Percentiles rank a stretch among this genome's conserved stretches.
These are phyloP conservation scores for Beauveria rudraprayagi DNA, from an alignment of 2,329 filamentous ascomycete genomes.

Conservation along the genomic window DNA sequence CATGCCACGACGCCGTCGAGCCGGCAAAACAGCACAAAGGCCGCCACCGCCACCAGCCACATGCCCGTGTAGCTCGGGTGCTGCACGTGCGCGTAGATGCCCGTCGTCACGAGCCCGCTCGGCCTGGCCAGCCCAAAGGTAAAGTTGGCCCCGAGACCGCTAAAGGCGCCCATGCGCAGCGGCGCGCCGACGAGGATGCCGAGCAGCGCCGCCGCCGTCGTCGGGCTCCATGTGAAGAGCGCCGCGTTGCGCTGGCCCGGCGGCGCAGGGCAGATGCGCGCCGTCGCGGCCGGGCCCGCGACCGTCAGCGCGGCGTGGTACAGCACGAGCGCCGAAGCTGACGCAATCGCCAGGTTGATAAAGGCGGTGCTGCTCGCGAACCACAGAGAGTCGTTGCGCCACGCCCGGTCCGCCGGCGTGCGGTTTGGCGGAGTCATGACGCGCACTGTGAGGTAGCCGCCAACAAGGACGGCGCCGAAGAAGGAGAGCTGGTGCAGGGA, in stretches of 20 bases:
- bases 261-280: background rate
- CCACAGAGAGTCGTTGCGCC: background rate
- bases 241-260: background rate
- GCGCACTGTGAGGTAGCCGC: background rate
- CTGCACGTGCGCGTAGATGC: constrained; percentile 41
- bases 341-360: background rate
- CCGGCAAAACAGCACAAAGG: constrained; percentile 26
- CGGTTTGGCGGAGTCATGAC: constrained; percentile 4
- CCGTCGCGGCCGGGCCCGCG: background rate
- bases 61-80: constrained; percentile 45
- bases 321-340: background rate
- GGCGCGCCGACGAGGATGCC: constrained; percentile 22
- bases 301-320: background rate
- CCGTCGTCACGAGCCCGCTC: constrained; percentile 35
- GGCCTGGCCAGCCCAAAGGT: constrained; percentile 44
- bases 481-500: background rate
- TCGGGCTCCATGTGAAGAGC: background rate
- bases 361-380: background rate
- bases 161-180: constrained; percentile 31
- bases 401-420: background rate
- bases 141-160: constrained; percentile 40
- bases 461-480: background rate
- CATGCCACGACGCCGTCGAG: constrained; percentile 8
- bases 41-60: constrained; percentile 25
- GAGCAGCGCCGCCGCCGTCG: background rate